Conservation (phyloP, 108 stramenopile species). For the Fragilaria radians region DNA sequence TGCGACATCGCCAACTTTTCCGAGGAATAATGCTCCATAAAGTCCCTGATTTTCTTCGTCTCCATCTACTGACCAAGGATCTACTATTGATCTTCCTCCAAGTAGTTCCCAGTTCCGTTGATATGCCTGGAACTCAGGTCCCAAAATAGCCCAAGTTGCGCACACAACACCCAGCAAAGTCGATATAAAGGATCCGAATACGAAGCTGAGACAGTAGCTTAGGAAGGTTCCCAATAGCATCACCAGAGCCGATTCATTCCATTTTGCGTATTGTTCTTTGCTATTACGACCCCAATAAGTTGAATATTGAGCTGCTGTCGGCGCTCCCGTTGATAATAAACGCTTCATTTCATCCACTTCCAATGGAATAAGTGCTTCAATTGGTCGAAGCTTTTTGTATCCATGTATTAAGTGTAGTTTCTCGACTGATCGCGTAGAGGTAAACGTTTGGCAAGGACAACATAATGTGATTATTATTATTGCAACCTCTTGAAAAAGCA, state of each 20-base stretch:
- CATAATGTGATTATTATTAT: no score
- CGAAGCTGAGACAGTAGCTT: slow-evolving; percentile 70
- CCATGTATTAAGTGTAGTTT: no score
- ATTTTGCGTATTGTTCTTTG: slow-evolving; percentile 51
- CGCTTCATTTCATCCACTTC: slow-evolving; percentile 44
- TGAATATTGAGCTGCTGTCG: slow-evolving; percentile 65
- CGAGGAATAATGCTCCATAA: slow-evolving; percentile 64
- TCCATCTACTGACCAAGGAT: slow-evolving; percentile 58
- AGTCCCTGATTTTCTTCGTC: slow-evolving; percentile 50
- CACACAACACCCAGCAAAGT: slow-evolving; percentile 60
- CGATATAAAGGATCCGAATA: slow-evolving; percentile 62
- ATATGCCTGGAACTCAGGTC: slow-evolving; percentile 68
- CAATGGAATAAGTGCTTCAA: slow-evolving; percentile 53
- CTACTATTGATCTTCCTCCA: slow-evolving; percentile 65
- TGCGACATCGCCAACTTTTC: slow-evolving; percentile 49
- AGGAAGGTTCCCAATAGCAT: slow-evolving; percentile 62
- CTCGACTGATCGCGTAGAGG: no score
- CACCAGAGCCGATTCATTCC: slow-evolving; percentile 55
- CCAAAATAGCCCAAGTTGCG: slow-evolving; percentile 63
- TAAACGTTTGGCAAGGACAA: no score
- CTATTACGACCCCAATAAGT: slow-evolving; percentile 58
- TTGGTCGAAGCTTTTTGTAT: no score
- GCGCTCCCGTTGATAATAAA: slow-evolving; percentile 41
- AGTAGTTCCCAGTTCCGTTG: slow-evolving; percentile 75
- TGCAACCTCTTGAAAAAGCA: no score